Conservation (phyloP, 148 eudicot genomes). For the Oxyria digyna region DNA sequence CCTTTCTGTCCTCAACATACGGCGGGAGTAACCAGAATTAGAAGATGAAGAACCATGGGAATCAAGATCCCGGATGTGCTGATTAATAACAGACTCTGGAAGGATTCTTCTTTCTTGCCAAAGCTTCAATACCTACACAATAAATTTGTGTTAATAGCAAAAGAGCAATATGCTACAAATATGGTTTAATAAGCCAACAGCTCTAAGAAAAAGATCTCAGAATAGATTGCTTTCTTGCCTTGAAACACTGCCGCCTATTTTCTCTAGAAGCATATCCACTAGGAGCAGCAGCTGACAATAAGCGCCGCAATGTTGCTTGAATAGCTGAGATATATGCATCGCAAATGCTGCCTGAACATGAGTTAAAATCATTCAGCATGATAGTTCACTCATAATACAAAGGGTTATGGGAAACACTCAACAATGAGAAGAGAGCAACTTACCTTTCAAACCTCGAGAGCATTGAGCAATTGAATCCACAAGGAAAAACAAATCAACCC, state of each 20-base stretch:
- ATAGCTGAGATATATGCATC: slow-evolving; percentile 63
- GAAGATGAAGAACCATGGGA: slow-evolving; percentile 47
- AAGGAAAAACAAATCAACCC: slow-evolving; percentile 91
- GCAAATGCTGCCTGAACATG: slow-evolving; percentile 49
- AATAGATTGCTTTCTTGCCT: slow-evolving; percentile 32
- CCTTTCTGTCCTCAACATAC: slow-evolving; percentile 77
- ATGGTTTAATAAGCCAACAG: neutral
- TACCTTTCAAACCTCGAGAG: slow-evolving; percentile 75
- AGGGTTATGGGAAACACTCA: neutral
- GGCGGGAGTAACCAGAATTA: slow-evolving; percentile 43
- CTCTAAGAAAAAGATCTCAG: neutral
- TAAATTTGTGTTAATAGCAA: slow-evolving; percentile 7
- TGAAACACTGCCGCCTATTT: slow-evolving; percentile 90
- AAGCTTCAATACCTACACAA: slow-evolving; percentile 66
- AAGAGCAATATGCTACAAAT: neutral
- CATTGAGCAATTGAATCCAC: slow-evolving; percentile 90
- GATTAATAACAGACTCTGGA: slow-evolving; percentile 66
- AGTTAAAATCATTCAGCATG: neutral
- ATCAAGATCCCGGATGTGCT: slow-evolving; percentile 74
- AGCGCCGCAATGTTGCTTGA: slow-evolving; percentile 64
- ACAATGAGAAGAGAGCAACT: slow-evolving; percentile 1
- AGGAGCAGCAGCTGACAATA: slow-evolving; percentile 92
- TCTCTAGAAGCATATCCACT: slow-evolving; percentile 77
- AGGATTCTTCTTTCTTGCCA: slow-evolving; percentile 86
- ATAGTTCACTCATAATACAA: neutral